phyloP scores from a whole-genome alignment of 139 green algal species.

The Closterium sp. region DNA sequence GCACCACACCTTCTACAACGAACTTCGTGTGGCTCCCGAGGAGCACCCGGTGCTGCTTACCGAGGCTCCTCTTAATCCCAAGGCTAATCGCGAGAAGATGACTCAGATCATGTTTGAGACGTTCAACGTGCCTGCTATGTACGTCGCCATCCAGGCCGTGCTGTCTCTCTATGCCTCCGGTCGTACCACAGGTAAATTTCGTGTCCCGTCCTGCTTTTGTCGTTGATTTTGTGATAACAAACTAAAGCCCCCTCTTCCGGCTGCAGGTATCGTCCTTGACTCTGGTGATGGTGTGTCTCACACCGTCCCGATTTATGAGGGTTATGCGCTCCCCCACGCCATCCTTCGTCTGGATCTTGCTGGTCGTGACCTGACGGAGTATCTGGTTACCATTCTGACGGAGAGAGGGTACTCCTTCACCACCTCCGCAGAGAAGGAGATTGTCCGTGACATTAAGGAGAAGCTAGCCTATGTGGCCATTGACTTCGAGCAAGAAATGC shows the following conservation, averaged over 20 bases:
- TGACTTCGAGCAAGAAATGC: conserved; percentile 91
- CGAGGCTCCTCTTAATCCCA: conserved; percentile 57
- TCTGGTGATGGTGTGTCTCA: conserved; percentile 60
- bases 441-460: conserved; percentile 63
- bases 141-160: conserved; percentile 58
- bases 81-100: conserved; percentile 62
- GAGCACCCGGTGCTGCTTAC: conserved; percentile 62
- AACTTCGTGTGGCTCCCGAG: conserved; percentile 59
- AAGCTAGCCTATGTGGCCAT: conserved; percentile 61
- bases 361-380: conserved; percentile 57
- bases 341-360: conserved; percentile 59
- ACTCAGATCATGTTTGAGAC: conserved; percentile 67
- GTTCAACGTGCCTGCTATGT: conserved; percentile 60
- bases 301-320: conserved; percentile 61
- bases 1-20: conserved; percentile 67
- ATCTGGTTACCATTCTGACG: conserved; percentile 56
- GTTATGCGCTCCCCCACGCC: conserved; percentile 56
- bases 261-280: conserved; percentile 55
- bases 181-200: conserved; percentile 50
- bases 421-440: conserved; percentile 58
- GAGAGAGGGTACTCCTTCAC: conserved; percentile 62
- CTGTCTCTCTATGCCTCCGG: conserved; percentile 57
- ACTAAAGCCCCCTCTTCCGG: background rate
- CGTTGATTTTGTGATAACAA: background rate
- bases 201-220: background rate